These are phyloP conservation scores for Hyaloscypha finlandica DNA, from an alignment of 495 filamentous ascomycete genomes.

Conservation along the genomic window DNA sequence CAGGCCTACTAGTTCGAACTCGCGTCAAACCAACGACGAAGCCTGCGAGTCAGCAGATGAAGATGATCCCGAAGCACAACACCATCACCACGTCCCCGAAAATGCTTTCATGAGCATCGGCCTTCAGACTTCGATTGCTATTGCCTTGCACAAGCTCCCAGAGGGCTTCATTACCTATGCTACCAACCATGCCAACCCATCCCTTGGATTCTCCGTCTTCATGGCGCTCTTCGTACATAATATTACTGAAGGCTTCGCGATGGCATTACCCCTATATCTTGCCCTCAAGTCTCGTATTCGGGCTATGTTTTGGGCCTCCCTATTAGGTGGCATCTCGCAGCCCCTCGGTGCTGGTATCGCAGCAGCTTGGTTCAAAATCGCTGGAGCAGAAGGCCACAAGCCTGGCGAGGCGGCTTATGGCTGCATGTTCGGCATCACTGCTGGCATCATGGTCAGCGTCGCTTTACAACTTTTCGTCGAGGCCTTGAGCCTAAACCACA, in stretches of 20 bases:
- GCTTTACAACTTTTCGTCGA: constrained; percentile 88
- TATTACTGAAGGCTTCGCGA: constrained; percentile 93
- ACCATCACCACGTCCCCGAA: constrained; percentile 95
- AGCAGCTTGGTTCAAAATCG: constrained; percentile 75
- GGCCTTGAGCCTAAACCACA: constrained; percentile 78
- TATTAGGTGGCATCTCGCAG: constrained; percentile 85
- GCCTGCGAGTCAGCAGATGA: constrained; percentile 15
- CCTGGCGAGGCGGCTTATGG: constrained; percentile 78
- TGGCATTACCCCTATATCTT: constrained; percentile 89
- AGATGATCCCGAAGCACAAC: constrained; percentile 50
- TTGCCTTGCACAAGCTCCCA: constrained; percentile 94
- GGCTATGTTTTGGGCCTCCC: constrained; percentile 80
- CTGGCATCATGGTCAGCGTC: constrained; percentile 93
- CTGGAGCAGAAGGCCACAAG: constrained; percentile 44
- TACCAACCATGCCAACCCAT: constrained; percentile 92
- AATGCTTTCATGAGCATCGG: constrained; percentile 94
- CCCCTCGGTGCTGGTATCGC: constrained; percentile 84
- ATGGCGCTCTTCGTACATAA: constrained; percentile 97
- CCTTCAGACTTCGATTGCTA: constrained; percentile 89
- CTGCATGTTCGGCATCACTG: constrained; percentile 83
- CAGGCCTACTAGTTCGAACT: background rate
- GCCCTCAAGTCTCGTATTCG: constrained; percentile 73
- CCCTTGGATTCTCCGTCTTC: constrained; percentile 87
- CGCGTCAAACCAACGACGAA: constrained; percentile 4
- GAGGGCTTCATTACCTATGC: constrained; percentile 99